Percentiles rank a stretch among this genome's conserved stretches.
phyloP scores from a whole-genome alignment of 345 rosid genomes.

The Rhodomyrtus tomentosa region DNA sequence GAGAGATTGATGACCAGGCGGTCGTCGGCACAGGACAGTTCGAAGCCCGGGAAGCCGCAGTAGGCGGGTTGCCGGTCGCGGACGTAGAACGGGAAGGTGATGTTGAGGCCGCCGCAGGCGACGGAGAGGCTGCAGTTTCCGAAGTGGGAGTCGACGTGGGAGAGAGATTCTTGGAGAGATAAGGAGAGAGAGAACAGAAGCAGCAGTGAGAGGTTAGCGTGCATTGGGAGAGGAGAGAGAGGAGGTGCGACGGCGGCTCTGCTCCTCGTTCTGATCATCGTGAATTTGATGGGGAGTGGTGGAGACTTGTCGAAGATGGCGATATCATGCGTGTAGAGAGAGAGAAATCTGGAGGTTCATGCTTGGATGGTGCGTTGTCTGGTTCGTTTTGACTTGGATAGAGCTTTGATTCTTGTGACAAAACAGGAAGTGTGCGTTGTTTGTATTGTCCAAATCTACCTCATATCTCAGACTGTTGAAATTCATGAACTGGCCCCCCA shows the following conservation, averaged over 20 bases:
- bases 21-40: constrained; percentile 18
- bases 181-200: neutral
- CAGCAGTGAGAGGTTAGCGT: neutral
- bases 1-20: constrained; percentile 15
- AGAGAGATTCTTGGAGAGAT: neutral
- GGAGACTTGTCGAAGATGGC: neutral
- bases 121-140: constrained; percentile 9
- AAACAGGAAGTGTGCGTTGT: neutral
- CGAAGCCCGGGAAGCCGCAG: constrained; percentile 44
- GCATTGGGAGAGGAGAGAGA: neutral
- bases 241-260: neutral
- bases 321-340: neutral
- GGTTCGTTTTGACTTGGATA: neutral
- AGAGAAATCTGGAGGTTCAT: neutral
- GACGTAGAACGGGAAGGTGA: constrained; percentile 30
- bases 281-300: neutral
- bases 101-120: constrained; percentile 15
- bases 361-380: neutral
- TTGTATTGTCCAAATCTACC: neutral
- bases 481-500: neutral
- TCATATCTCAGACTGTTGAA: constrained; percentile 17
- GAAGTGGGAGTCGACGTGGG: neutral
- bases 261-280: neutral
- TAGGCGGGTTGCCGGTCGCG: constrained; percentile 1
- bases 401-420: neutral